Conservation (phyloP, 2,329 filamentous ascomycete genomes). For the Didymella keratinophila region DNA sequence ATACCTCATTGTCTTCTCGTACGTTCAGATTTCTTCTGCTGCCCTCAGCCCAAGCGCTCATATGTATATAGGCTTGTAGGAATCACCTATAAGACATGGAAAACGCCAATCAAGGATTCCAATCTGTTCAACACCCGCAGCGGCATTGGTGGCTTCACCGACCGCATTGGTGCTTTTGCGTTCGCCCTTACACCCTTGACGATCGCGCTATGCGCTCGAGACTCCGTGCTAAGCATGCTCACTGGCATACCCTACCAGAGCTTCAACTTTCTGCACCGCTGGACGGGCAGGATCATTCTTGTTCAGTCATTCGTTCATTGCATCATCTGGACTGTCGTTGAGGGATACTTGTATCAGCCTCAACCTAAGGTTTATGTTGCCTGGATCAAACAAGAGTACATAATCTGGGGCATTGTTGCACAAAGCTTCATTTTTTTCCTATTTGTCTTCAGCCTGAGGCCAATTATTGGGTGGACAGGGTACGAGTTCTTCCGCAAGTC, state of each 20-base stretch:
- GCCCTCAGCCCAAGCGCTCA: slow-evolving; percentile 5
- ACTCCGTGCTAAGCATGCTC: slow-evolving; percentile 71
- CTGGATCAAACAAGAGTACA: slow-evolving; percentile 70
- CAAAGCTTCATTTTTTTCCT: slow-evolving; percentile 69
- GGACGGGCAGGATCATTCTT: slow-evolving; percentile 76
- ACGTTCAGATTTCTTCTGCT: not conserved
- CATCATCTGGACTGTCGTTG: slow-evolving; percentile 72
- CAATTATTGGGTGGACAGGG: slow-evolving; percentile 69
- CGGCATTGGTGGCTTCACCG: slow-evolving; percentile 69
- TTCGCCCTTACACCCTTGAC: slow-evolving; percentile 76
- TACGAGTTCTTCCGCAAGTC: slow-evolving; percentile 79
- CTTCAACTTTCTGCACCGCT: slow-evolving; percentile 78
- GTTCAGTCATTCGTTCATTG: slow-evolving; percentile 73
- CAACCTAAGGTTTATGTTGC: slow-evolving; percentile 66
- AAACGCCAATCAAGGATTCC: slow-evolving; percentile 69
- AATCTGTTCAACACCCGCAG: slow-evolving; percentile 68
- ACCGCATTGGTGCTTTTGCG: slow-evolving; percentile 72
- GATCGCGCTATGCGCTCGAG: slow-evolving; percentile 68
- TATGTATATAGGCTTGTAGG: slow-evolving; percentile 61
- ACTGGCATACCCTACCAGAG: slow-evolving; percentile 74
- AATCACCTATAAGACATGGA: slow-evolving; percentile 71
- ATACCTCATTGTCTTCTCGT: slow-evolving; percentile 72
- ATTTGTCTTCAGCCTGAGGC: slow-evolving; percentile 64
- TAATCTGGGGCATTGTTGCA: slow-evolving; percentile 75
- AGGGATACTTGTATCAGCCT: slow-evolving; percentile 71